Evolutionary conservation across 805 yeast species (phyloP).

Genomic region (Maudiozyma bulderi): DNA sequence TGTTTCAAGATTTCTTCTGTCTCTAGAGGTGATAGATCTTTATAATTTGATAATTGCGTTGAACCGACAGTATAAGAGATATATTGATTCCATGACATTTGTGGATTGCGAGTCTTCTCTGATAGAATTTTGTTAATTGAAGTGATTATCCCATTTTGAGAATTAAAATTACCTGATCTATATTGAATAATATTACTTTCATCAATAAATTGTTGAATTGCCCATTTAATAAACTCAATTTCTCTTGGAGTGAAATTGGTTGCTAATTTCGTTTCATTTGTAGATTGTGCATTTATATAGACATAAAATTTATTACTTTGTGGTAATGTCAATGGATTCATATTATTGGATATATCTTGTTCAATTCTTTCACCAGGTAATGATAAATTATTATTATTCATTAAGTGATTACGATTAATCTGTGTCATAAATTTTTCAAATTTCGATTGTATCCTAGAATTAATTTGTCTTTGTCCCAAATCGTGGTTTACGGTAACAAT

Average conservation of each 20-base stretch:
- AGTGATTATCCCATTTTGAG: background rate
- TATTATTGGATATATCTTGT: background rate
- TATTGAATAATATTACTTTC: background rate
- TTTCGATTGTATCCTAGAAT: conserved; percentile 2
- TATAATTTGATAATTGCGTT: conserved; percentile 11
- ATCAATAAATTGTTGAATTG: conserved; percentile 11
- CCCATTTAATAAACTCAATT: conserved; percentile 23
- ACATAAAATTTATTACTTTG: conserved; percentile 18
- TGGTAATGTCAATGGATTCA: conserved; percentile 2
- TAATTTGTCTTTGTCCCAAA: conserved; percentile 14
- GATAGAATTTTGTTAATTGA: background rate
- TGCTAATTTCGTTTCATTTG: conserved; percentile 22
- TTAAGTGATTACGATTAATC: background rate
- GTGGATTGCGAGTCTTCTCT: background rate
- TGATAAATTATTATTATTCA: background rate
- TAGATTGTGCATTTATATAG: conserved; percentile 17
- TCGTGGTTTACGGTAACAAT: conserved; percentile 16
- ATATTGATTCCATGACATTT: conserved; percentile 9
- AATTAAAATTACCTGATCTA: background rate
- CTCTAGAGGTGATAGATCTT: conserved; percentile 14
- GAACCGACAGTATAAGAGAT: conserved; percentile 17
- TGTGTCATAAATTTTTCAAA: background rate
- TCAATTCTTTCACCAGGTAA: background rate
- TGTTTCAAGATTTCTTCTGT: conserved; percentile 12
- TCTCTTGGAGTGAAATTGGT: conserved; percentile 21